These are phyloP conservation scores for Tolypocladium cylindrosporum DNA, from an alignment of 2,329 filamentous ascomycete genomes.

Conservation along the genomic window DNA sequence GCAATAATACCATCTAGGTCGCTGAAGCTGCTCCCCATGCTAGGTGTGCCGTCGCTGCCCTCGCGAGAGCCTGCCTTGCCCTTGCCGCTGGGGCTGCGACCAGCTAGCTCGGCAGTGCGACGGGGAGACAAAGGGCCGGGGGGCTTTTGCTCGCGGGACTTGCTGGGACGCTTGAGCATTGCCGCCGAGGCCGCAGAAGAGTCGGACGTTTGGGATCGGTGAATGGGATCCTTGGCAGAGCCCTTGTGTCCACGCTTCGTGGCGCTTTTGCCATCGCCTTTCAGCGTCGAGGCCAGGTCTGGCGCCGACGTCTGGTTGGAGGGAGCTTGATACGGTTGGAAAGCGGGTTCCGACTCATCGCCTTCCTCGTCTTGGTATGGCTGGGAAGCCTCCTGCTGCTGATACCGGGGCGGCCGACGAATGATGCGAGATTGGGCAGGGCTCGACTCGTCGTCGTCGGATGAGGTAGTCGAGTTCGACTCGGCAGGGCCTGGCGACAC, in stretches of 20 bases:
- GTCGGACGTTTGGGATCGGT: constrained; percentile 49
- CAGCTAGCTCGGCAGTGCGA: constrained; percentile 47
- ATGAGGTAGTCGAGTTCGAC: constrained; percentile 28
- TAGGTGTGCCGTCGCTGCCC: constrained; percentile 63
- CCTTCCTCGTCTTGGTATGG: constrained; percentile 41
- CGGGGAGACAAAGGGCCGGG: constrained; percentile 46
- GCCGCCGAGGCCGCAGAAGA: constrained; percentile 49
- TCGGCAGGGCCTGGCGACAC: constrained; percentile 27
- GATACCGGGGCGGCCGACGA: constrained; percentile 45
- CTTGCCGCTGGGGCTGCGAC: constrained; percentile 41
- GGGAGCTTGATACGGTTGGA: constrained; percentile 35
- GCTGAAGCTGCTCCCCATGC: constrained; percentile 79
- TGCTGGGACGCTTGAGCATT: constrained; percentile 19
- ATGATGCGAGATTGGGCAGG: constrained; percentile 51
- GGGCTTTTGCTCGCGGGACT: constrained; percentile 21
- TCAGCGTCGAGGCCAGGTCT: constrained; percentile 43
- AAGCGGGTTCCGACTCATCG: constrained; percentile 46
- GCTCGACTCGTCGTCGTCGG: constrained; percentile 37
- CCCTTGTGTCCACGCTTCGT: constrained; percentile 17
- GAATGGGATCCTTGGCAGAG: constrained; percentile 23
- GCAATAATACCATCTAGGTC: constrained; percentile 59
- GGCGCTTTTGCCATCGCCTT: constrained; percentile 30
- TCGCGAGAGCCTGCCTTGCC: constrained; percentile 44
- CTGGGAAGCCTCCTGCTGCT: constrained; percentile 24
- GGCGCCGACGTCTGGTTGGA: constrained; percentile 24